Evolutionary conservation across 2,329 filamentous ascomycete genomes (phyloP).

Genomic region (Venturia effusa): DNA sequence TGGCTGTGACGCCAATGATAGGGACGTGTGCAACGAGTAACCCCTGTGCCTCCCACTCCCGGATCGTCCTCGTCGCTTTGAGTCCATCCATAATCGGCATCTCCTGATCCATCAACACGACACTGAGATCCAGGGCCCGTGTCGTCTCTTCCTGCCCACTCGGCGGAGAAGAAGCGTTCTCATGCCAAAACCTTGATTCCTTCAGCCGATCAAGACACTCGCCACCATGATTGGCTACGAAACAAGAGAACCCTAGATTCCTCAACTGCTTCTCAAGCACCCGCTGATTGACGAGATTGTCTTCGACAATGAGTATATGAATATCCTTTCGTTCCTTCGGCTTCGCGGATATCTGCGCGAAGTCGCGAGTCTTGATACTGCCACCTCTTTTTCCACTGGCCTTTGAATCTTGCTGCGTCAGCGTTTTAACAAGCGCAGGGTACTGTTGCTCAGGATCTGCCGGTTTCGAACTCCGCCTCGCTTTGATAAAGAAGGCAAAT

Average conservation of each 20-base stretch:
- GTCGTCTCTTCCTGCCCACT: background rate
- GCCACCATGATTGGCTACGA: conserved; percentile 39
- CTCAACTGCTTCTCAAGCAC: conserved; percentile 40
- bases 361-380: conserved; percentile 23
- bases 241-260: conserved; percentile 35
- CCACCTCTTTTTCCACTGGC: background rate
- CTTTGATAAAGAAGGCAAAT: conserved; percentile 67
- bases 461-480: conserved; percentile 37
- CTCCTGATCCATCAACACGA: conserved; percentile 24
- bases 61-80: conserved; percentile 26
- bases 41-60: conserved; percentile 26
- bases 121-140: conserved; percentile 15
- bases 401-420: conserved; percentile 6
- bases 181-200: conserved; percentile 31
- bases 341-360: conserved; percentile 16
- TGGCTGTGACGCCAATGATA: conserved; percentile 32
- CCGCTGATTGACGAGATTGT: conserved; percentile 37
- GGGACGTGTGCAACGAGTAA: conserved; percentile 25
- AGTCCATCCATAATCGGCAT: conserved; percentile 33
- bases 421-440: conserved; percentile 6
- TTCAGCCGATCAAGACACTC: conserved; percentile 35
- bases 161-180: conserved; percentile 13
- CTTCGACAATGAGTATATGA: conserved; percentile 12
- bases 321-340: conserved; percentile 14
- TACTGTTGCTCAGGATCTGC: conserved; percentile 5